Evolutionary conservation across 2,329 filamentous ascomycete species (phyloP), one percentile per base, ranked within the genome.

Genomic region (Sphaerulina populicola): DNA sequence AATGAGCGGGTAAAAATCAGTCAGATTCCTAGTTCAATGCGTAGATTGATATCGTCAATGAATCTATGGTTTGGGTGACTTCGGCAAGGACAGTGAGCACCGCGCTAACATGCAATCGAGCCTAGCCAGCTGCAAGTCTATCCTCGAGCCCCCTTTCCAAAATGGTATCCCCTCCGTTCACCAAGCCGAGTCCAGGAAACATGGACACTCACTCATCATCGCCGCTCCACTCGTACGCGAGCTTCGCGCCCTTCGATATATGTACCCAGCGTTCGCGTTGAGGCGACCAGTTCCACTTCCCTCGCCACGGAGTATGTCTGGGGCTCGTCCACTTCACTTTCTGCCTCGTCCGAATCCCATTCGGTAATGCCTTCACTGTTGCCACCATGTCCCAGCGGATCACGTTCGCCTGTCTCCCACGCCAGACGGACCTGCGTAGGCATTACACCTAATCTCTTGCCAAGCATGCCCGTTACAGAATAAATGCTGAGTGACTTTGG

Each of bases 391-490:
- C 61, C 57, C 0, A 88, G 82, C 0, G 87, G 87, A 67, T 95
- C 88, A 81, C 85, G 88, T 68, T 96, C 90, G 15, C 88, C 87
- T 7, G 89, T 95, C 71, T 95, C 88, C 85, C 88, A 94, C 0
- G 93, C 72, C 44, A 97, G 68, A 37, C 75, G 77, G 54, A 91
- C 71, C 38, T 71, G 70, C 56, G 88, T 73, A 0, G 88, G 85
- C 42, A 75, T 69, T 9, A 86, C 60, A 1, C 70, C 74, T 62
- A 94, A 88, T n/a, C 84, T 66, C 57, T 79, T 82, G 0, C 83
- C 85, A 0, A 88, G 83, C 7, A 94, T 74, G 0, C 87, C 86
- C 64, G 93, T 86, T 12, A 95, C 78, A 2, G 82, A 78, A 62
- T 96, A 97, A 5, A 90, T 80, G 59, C 90, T 85, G 62, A 86